These are phyloP conservation scores for Linnemannia zychae DNA, from an alignment of 192 early-diverging fungal species.

Conservation along the genomic window DNA sequence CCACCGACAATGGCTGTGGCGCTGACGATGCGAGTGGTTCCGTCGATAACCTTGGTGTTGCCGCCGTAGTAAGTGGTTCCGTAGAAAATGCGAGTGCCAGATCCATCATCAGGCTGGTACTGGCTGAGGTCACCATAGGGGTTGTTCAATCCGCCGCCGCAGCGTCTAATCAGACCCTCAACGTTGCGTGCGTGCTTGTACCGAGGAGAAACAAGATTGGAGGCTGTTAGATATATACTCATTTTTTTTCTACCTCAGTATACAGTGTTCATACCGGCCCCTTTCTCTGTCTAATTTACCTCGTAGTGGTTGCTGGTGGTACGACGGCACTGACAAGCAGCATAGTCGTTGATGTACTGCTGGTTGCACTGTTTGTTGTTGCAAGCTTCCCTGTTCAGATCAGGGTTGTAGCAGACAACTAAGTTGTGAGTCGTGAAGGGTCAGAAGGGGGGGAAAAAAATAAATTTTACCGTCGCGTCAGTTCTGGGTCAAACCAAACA, in stretches of 20 bases:
- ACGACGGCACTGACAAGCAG: constrained; percentile 33
- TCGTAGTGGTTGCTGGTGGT: constrained; percentile 21
- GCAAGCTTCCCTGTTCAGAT: constrained; percentile 20
- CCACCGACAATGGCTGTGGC: constrained; percentile 9
- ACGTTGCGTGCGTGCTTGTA: constrained; percentile 32
- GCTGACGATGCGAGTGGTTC: constrained; percentile 21
- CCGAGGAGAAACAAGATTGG: not conserved
- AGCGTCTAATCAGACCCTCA: constrained; percentile 27
- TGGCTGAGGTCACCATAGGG: constrained; percentile 16
- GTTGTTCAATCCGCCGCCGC: constrained; percentile 16
- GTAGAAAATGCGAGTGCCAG: not conserved
- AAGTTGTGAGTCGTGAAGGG: not conserved
- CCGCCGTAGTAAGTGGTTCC: constrained; percentile 30
- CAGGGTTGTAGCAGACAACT: constrained; percentile 41
- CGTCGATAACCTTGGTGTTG: constrained; percentile 1
- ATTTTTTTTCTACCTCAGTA: not conserved
- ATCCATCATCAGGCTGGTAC: constrained; percentile 7
- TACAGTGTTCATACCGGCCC: not conserved
- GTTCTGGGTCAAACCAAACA: not conserved
- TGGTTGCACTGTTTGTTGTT: constrained; percentile 42
- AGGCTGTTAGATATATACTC: not conserved
- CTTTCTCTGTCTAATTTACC: constrained; percentile 1
- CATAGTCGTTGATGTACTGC: constrained; percentile 34
- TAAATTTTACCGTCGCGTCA: not conserved
- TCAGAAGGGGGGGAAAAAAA: too few species aligned